A percentile compares a stretch with the other conserved stretches of the same genome.
phyloP scores from a whole-genome alignment of 176 grass and related monocot species.

The Oryza brachyantha region DNA sequence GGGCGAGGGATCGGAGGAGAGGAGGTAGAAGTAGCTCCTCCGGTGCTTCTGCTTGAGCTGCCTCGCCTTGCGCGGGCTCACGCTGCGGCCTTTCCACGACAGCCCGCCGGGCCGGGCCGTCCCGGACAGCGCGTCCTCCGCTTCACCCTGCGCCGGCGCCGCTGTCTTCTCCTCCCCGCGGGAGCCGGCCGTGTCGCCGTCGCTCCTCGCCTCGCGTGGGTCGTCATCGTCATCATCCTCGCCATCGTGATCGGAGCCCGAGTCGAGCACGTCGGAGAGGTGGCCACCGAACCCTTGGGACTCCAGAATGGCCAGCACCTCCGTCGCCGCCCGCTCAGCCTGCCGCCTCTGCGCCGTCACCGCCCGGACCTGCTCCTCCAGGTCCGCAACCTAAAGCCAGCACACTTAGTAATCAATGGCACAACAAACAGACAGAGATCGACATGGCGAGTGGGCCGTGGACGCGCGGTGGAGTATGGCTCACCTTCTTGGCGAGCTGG shows the following conservation, averaged over 20 bases:
- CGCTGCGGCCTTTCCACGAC: conserved; percentile 79
- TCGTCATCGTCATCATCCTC: background rate
- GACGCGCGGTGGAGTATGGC: background rate
- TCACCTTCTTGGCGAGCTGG: conserved; percentile 74
- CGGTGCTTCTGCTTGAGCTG: conserved; percentile 59
- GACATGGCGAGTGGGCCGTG: background rate
- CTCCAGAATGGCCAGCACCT: conserved; percentile 65
- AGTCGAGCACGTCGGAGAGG: conserved; percentile 53
- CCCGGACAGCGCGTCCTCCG: conserved; percentile 44
- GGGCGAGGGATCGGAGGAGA: conserved; percentile 56
- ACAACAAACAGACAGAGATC: background rate
- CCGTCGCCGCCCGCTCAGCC: conserved; percentile 58
- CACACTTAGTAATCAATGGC: background rate
- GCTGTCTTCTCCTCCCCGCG: background rate
- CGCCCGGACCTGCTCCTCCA: conserved; percentile 80
- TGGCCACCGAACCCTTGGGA: conserved; percentile 54
- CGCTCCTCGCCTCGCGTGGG: background rate
- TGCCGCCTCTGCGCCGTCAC: conserved; percentile 71
- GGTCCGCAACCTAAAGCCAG: conserved; percentile 62
- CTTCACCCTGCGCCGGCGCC: conserved; percentile 12
- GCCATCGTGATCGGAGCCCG: conserved; percentile 44
- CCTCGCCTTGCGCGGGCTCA: conserved; percentile 64
- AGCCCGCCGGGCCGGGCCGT: conserved; percentile 62
- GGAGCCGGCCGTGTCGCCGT: background rate
- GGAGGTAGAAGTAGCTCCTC: conserved; percentile 41